Conservation (phyloP, 2,329 filamentous ascomycete species). For the Arthrobotrys megalospora region DNA sequence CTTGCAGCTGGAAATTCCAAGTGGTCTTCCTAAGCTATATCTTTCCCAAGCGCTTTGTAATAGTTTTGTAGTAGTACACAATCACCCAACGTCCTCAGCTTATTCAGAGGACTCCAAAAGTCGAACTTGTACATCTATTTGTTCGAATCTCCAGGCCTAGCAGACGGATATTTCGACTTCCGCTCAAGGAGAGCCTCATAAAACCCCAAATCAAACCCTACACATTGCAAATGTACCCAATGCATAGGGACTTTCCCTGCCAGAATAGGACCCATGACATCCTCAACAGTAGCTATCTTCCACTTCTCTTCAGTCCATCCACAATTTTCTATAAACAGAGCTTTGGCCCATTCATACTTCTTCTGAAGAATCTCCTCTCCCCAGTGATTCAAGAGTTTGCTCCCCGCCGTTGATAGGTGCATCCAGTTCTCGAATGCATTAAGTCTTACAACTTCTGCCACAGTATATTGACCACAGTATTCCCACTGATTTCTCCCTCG, state of each 20-base stretch:
- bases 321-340: slow-evolving; percentile 25
- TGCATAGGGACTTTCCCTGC: slow-evolving; percentile 36
- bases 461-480: slow-evolving; percentile 51
- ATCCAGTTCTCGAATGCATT: slow-evolving; percentile 37
- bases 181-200: slow-evolving; percentile 38
- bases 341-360: slow-evolving; percentile 45
- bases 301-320: slow-evolving; percentile 43
- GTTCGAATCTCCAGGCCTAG: neutral
- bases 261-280: slow-evolving; percentile 19
- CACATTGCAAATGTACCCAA: slow-evolving; percentile 56
- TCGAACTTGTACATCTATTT: neutral
- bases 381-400: slow-evolving; percentile 43
- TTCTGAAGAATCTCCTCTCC: slow-evolving; percentile 39
- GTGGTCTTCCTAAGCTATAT: no score
- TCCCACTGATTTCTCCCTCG: slow-evolving; percentile 44
- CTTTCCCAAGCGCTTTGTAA: no score
- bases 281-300: slow-evolving; percentile 13
- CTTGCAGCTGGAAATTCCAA: no score
- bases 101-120: neutral
- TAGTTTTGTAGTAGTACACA: no score
- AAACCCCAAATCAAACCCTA: slow-evolving; percentile 35
- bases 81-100: neutral
- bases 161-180: slow-evolving; percentile 23
- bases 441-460: slow-evolving; percentile 36
- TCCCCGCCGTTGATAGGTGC: slow-evolving; percentile 26